Conservation (phyloP, 495 filamentous ascomycete species). For the Hypoxylon perforatum region DNA sequence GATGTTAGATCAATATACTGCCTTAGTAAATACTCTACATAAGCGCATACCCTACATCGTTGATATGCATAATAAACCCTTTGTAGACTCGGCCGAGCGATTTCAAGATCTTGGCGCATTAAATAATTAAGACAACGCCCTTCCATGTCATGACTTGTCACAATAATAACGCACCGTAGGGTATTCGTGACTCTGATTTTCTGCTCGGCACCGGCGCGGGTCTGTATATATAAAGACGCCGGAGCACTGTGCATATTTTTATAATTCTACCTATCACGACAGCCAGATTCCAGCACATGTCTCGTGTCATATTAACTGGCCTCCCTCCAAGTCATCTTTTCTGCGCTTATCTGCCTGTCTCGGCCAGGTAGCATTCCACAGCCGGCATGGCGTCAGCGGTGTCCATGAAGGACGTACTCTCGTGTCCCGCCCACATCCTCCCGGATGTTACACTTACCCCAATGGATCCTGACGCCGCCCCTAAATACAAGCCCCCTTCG, state of each 20-base stretch:
- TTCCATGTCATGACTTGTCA: background rate
- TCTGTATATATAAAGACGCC: too few relatives aligned
- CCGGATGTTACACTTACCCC: conserved; percentile 2
- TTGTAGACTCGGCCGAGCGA: too few relatives aligned
- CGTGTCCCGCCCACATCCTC: conserved; percentile 16
- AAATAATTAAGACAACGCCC: conserved; percentile 9
- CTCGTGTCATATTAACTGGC: conserved; percentile 8
- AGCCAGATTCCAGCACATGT: background rate
- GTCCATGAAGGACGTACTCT: background rate
- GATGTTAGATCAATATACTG: too few relatives aligned
- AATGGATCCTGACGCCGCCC: conserved; percentile 3
- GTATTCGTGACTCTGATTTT: background rate
- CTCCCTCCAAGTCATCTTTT: background rate
- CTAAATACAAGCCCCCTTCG: conserved; percentile 42
- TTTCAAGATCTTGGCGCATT: too few relatives aligned
- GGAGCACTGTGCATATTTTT: too few relatives aligned
- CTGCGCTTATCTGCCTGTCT: background rate
- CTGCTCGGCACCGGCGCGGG: background rate
- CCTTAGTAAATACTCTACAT: too few relatives aligned
- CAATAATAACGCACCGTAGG: background rate
- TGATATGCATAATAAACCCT: too few relatives aligned
- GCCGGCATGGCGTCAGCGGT: background rate
- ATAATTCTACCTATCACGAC: too few relatives aligned
- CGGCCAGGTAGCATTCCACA: background rate
- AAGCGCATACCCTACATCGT: too few relatives aligned